These are phyloP conservation scores for Parasarocladium wereldwijsianum DNA, from an alignment of 2,329 filamentous ascomycete genomes.

Conservation along the genomic window DNA sequence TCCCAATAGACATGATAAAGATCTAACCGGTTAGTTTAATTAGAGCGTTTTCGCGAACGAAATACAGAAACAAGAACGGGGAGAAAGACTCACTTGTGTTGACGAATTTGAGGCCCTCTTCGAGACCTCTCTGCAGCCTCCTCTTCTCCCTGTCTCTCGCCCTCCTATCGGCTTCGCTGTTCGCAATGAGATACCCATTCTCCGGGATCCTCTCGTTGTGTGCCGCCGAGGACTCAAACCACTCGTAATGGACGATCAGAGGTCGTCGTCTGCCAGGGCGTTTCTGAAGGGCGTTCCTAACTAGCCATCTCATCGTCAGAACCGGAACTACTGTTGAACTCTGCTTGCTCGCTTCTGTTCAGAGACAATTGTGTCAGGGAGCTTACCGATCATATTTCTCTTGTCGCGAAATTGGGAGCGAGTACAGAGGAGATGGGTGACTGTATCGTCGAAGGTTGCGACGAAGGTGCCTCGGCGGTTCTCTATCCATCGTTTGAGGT, in stretches of 20 bases:
- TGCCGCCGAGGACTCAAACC: slow-evolving; percentile 33
- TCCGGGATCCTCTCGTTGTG: slow-evolving; percentile 16
- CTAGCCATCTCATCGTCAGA: too few relatives aligned
- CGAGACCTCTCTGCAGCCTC: slow-evolving; percentile 22
- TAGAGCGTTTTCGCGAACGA: neutral
- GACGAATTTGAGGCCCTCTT: slow-evolving; percentile 26
- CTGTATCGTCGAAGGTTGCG: slow-evolving; percentile 30
- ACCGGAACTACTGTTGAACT: too few relatives aligned
- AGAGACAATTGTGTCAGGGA: neutral
- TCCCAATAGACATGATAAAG: slow-evolving; percentile 54
- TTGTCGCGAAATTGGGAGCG: slow-evolving; percentile 45
- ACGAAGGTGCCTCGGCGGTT: slow-evolving; percentile 45
- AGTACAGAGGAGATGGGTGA: slow-evolving; percentile 62
- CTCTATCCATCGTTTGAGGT: slow-evolving; percentile 52
- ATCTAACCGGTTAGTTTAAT: slow-evolving; percentile 21
- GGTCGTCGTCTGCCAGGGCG: slow-evolving; percentile 10
- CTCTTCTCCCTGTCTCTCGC: slow-evolving; percentile 17
- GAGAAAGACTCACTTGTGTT: slow-evolving; percentile 29
- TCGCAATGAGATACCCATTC: slow-evolving; percentile 26
- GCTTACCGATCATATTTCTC: slow-evolving; percentile 20
- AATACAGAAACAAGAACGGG: slow-evolving; percentile 1
- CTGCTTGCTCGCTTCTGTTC: too few relatives aligned
- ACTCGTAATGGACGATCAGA: slow-evolving; percentile 32
- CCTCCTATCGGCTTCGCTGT: slow-evolving; percentile 14
- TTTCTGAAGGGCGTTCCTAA: too few relatives aligned